A percentile compares a stretch with the other conserved stretches of the same genome.
These are phyloP conservation scores for Alternaria sp. DNA, from an alignment of 2,329 filamentous ascomycete species.

Conservation along the genomic window DNA sequence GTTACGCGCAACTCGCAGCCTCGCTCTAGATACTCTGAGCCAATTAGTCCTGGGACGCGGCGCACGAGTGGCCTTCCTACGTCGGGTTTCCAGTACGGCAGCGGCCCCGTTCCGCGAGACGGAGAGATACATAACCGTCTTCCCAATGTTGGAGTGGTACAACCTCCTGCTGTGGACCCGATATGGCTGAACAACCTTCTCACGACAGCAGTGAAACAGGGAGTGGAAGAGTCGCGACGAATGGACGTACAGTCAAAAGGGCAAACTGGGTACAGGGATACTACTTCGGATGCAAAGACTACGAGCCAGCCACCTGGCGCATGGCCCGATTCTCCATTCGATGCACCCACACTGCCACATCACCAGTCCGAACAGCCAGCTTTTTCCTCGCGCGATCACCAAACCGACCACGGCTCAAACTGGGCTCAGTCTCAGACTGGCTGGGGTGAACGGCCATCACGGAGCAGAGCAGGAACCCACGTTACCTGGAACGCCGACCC, in stretches of 20 bases:
- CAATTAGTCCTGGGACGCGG: conserved; percentile 21
- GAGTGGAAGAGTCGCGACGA: conserved; percentile 30
- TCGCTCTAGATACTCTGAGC: conserved; percentile 19
- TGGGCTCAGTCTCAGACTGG: conserved; percentile 17
- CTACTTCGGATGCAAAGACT: not conserved
- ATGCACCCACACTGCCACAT: not conserved
- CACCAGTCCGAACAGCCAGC: not conserved
- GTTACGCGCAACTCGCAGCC: not conserved
- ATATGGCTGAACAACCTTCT: conserved; percentile 30
- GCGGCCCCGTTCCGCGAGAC: conserved; percentile 35
- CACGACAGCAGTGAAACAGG: conserved; percentile 33
- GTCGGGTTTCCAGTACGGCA: conserved; percentile 38
- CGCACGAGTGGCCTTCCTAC: conserved; percentile 15
- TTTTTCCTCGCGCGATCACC: not conserved
- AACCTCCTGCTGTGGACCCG: conserved; percentile 23
- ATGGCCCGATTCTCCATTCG: conserved; percentile 35
- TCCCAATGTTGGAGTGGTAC: not conserved
- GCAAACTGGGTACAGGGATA: not conserved
- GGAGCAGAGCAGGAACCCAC: conserved; percentile 14
- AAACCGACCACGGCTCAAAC: not conserved
- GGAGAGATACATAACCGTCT: conserved; percentile 3
- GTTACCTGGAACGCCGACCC: conserved; percentile 24
- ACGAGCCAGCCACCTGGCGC: conserved; percentile 34
- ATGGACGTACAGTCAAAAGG: conserved; percentile 3
- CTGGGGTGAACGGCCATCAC: conserved; percentile 13